Base-by-base conservation (phyloP, 345 rosid species). In the Hibiscus syriacus region DNA sequence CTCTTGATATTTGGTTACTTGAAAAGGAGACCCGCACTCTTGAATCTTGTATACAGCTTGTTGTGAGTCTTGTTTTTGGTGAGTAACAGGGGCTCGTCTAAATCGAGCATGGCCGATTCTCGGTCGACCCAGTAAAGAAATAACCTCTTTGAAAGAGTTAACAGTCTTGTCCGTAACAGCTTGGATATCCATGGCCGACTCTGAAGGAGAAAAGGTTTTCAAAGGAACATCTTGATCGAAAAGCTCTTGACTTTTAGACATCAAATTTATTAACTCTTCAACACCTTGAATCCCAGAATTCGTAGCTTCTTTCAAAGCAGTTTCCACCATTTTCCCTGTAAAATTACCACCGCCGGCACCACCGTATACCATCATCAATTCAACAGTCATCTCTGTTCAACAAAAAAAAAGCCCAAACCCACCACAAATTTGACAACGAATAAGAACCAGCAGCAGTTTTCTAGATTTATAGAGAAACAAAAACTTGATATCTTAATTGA, bases 61-160 rank as follows among this genome's bases (percentile, higher is more conserved):
- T 49, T 55, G 23, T 14, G 20, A 12, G 5, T 63, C 55, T 43
- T 3, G 68, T 68, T 66, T 63, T 22, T 41, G 74, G 67, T 53
- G 71, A 27, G 56, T 38, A 6, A 73, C 10, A 34, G 90, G 89
- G 2, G 84, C 89, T 72, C 84, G 67, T 56, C 97, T 80, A 72
- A 92, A 92, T 32, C 98, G 87, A 36, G 98, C 97, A 65, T 90
- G 98, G 25, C 98, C 97, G 4, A 86, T 87, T 79, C 92, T 83
- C 3, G 81, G 84, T 78, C 82, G 79, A 39, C 75, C 93, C 34
- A 92, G 82, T 12, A 92, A 58, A 61, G 90, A 88, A 41, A 90
- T 87, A 12, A 92, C 81, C n/a, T n/a, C n/a, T n/a, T n/a, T n/a
- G n/a, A n/a, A n/a, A n/a, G n/a, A n/a, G n/a, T n/a, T n/a, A n/a